phyloP scores from a whole-genome alignment of 352 stramenopile species.

The Phytophthora constricta region DNA sequence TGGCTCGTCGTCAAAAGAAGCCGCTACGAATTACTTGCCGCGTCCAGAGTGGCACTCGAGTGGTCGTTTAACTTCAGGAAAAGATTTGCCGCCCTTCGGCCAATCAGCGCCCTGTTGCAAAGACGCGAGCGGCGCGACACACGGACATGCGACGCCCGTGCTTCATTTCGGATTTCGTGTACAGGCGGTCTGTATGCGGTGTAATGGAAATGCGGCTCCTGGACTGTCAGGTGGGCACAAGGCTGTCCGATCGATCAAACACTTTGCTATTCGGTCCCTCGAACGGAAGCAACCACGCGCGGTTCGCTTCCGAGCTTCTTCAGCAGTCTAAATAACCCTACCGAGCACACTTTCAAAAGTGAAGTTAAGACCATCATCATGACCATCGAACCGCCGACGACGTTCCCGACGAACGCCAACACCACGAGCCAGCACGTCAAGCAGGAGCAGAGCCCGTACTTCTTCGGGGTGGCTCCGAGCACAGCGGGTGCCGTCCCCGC shows the following conservation, averaged over 20 bases:
- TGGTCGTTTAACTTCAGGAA: not conserved
- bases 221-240: slow-evolving; percentile 1
- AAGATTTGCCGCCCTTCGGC: not conserved
- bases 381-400: slow-evolving; percentile 16
- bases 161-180: not conserved
- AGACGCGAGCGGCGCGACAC: slow-evolving; percentile 9
- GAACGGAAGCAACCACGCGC: slow-evolving; percentile 7
- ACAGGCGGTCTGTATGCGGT: slow-evolving; percentile 4
- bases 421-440: slow-evolving; percentile 4
- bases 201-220: slow-evolving; percentile 30
- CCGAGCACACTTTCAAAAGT: too few species aligned
- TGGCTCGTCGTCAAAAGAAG: not conserved
- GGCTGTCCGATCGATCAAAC: not conserved
- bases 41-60: not conserved
- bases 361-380: too few species aligned
- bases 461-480: slow-evolving; percentile 15
- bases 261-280: slow-evolving; percentile 15
- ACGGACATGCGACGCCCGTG: slow-evolving; percentile 16
- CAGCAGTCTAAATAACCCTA: too few species aligned
- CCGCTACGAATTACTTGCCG: not conserved
- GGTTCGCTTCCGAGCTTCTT: not conserved
- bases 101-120: slow-evolving; percentile 8
- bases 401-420: slow-evolving; percentile 13
- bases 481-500: not conserved
- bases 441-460: slow-evolving; percentile 11